Base-by-base conservation (phyloP, 2,329 filamentous ascomycete genomes). In the Aspergillus quadrilineatus region DNA sequence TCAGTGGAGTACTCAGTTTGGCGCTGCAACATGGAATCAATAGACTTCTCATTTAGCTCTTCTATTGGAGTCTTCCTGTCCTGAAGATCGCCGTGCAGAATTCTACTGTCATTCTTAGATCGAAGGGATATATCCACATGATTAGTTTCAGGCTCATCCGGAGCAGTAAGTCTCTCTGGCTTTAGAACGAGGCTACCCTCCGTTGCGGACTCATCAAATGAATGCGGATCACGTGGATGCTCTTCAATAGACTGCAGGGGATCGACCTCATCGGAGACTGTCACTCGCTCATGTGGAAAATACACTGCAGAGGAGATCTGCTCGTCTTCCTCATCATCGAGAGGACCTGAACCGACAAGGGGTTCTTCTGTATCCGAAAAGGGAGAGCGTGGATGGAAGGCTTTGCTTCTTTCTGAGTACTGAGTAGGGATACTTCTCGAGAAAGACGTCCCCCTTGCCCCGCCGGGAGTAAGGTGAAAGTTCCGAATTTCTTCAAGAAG, bases 261-360 rank as follows among this genome's bases (percentile, higher is more conserved):
- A 50, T 69, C 65, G 48, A 66, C 63, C 30, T 65, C 68, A 53
- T 71, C 70, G 7, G 69, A 62, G 4, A 70, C 63, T 10, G 68
- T 62, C n/a, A 70, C 65, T 22, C 82, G 80, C 61, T 84, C 80
- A 71, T 87, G 85, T 26, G 85, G 85, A 61, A 84, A 86, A 67
- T 87, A 87, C 34, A 85, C 75, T 10, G 85, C 85, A 29, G 84
- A 86, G 0, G 83, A 85, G 39, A 87, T 87, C 58, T 85, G 83
- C 67, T 87, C 85, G 54, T 84, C 84, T 34, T 84, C 82, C n/a
- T 84, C 80, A 47, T 82, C 80, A 34, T 81, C 81, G 28, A 75
- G 73, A 22, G 66, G 69, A 8, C 61, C 60, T 6, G 65, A 64
- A 28, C 57, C 61, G 30, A 61, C 61, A 42, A 55, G 61, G 8